Evolutionary conservation across 305 asterid species (phyloP).

Genomic region (Rubia peregrina): DNA sequence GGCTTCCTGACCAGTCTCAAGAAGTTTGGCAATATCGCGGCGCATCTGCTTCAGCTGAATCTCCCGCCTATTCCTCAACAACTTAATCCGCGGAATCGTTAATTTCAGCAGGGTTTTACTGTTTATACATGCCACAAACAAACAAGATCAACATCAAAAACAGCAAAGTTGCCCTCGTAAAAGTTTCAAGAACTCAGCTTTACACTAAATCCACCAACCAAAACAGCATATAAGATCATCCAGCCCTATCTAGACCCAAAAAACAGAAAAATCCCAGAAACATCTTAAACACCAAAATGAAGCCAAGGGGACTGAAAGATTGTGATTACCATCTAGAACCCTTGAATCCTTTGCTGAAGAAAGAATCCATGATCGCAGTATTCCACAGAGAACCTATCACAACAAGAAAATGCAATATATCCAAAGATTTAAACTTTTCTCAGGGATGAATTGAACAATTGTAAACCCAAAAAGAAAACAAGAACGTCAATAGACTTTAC

Average conservation of each 20-base stretch:
- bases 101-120: constrained; percentile 87
- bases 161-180: not conserved
- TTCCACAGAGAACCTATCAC: constrained; percentile 6
- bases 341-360: constrained; percentile 78
- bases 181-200: not conserved
- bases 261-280: constrained; percentile 14
- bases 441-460: not conserved
- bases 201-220: constrained; percentile 1
- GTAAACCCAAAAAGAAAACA: not conserved
- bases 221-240: not conserved
- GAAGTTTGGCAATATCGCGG: constrained; percentile 80
- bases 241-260: not conserved
- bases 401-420: not conserved
- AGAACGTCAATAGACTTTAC: not conserved
- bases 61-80: constrained; percentile 91
- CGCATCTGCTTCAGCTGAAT: constrained; percentile 91
- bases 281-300: not conserved
- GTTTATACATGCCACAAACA: constrained; percentile 18
- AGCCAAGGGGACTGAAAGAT: not conserved
- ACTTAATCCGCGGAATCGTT: constrained; percentile 77
- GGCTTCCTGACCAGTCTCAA: constrained; percentile 99
- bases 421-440: not conserved
- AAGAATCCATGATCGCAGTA: constrained; percentile 49
- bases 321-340: constrained; percentile 67
- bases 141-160: constrained; percentile 4